Percentiles rank a stretch among this genome's conserved stretches.
These are phyloP conservation scores for Ambrosia artemisiifolia DNA, from an alignment of 129 eudicot species.

Conservation along the genomic window DNA sequence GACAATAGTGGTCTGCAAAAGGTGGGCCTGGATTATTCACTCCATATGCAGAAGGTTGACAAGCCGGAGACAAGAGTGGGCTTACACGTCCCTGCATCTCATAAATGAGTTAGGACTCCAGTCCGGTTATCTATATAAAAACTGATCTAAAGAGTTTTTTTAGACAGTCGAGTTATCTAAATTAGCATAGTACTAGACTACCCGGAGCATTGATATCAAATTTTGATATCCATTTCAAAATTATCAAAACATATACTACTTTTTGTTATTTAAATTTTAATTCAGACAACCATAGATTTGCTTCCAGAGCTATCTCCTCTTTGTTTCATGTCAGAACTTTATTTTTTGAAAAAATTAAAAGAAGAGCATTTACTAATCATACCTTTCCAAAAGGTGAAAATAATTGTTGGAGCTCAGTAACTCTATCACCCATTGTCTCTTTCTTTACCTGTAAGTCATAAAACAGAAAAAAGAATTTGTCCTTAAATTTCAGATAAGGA, in stretches of 20 bases:
- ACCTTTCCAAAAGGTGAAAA: constrained; percentile 14
- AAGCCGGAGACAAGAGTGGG: constrained; percentile 80
- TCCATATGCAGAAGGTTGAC: constrained; percentile 79
- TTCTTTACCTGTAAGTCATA: not conserved
- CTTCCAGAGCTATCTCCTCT: not conserved
- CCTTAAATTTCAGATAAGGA: not conserved
- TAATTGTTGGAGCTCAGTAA: not conserved
- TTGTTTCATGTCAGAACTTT: not conserved
- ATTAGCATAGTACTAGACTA: not conserved
- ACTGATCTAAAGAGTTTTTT: not conserved
- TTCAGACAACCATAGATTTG: not conserved
- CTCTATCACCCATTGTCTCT: not conserved
- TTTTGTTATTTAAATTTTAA: not conserved
- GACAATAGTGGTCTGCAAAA: constrained; percentile 55
- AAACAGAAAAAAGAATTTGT: not conserved
- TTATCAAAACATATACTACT: not conserved
- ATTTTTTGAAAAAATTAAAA: not conserved
- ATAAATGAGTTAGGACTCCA: not conserved
- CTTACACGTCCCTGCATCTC: constrained; percentile 79
- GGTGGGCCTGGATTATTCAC: constrained; percentile 59
- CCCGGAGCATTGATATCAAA: not conserved
- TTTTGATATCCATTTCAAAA: not conserved
- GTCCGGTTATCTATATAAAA: not conserved
- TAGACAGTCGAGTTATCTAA: too few species aligned
- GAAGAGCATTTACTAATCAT: not conserved